phyloP scores from a whole-genome alignment of 2,329 filamentous ascomycete species.

The Thielaviopsis populi region DNA sequence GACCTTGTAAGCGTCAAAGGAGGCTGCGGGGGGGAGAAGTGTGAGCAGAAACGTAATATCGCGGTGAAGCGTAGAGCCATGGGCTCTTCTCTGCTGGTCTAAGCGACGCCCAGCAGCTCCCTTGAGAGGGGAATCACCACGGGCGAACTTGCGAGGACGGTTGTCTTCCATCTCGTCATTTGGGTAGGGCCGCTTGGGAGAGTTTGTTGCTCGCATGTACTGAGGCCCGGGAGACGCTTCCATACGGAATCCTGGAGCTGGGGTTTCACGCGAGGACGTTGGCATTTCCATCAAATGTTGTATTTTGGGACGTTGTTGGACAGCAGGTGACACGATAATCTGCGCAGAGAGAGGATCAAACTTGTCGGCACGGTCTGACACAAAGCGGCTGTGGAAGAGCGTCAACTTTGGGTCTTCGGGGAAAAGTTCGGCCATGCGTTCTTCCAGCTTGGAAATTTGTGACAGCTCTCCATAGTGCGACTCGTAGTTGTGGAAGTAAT shows the following conservation, averaged over 20 bases:
- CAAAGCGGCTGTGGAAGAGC: conserved; percentile 64
- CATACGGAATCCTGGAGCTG: conserved; percentile 25
- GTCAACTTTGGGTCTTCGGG: conserved; percentile 67
- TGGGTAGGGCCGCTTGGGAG: conserved; percentile 47
- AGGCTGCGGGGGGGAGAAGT: conserved; percentile 51
- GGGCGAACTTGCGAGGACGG: conserved; percentile 70
- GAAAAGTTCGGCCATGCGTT: conserved; percentile 85
- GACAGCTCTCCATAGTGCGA: conserved; percentile 84
- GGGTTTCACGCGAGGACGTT: conserved; percentile 31
- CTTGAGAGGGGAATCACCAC: conserved; percentile 87
- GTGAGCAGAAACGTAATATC: conserved; percentile 50
- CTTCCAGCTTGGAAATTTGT: conserved; percentile 81
- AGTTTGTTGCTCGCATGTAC: conserved; percentile 34
- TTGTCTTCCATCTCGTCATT: conserved; percentile 57
- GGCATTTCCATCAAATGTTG: conserved; percentile 31
- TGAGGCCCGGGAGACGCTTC: conserved; percentile 27
- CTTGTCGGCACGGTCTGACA: conserved; percentile 35
- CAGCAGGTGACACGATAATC: conserved; percentile 65
- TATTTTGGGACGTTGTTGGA: conserved; percentile 58
- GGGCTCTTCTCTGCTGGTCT: conserved; percentile 57
- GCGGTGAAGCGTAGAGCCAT: conserved; percentile 55
- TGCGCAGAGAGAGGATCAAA: conserved; percentile 76
- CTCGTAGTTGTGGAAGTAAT: conserved; percentile 91
- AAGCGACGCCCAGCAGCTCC: conserved; percentile 73
- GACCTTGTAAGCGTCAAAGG: conserved; percentile 16